phyloP scores from a whole-genome alignment of 495 filamentous ascomycete species.

The Aspergillus carlsbadensis region DNA sequence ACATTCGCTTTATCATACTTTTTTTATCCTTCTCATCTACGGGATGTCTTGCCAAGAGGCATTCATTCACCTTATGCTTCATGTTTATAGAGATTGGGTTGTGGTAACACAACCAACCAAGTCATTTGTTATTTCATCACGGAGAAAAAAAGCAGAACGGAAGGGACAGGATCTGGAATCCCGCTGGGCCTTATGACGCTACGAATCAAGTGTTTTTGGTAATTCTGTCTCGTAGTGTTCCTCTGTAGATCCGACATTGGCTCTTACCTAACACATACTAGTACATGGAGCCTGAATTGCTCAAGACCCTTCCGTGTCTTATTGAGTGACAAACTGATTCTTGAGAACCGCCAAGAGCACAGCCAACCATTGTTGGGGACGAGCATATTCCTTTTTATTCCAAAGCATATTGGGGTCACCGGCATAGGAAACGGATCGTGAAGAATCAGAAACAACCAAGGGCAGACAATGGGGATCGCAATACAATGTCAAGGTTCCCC shows the following conservation, averaged over 20 bases:
- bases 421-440: too few relatives aligned
- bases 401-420: too few relatives aligned
- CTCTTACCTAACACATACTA: too few relatives aligned
- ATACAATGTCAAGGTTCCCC: not conserved
- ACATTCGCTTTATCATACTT: constrained; percentile 7
- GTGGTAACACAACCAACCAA: constrained; percentile 7
- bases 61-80: constrained; percentile 13
- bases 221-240: constrained; percentile 5
- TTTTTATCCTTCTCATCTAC: constrained; percentile 2
- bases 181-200: constrained; percentile 14
- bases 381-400: too few relatives aligned
- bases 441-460: too few relatives aligned
- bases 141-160: constrained; percentile 8
- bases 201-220: constrained; percentile 14
- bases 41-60: not conserved
- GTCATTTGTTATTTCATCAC: constrained; percentile 1
- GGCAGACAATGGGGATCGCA: not conserved
- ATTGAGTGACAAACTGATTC: too few relatives aligned
- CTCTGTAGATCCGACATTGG: not conserved
- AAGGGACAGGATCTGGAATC: constrained; percentile 14
- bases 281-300: too few relatives aligned
- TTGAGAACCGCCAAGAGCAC: too few relatives aligned
- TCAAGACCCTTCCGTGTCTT: too few relatives aligned
- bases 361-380: too few relatives aligned
- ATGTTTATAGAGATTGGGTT: constrained; percentile 19